These are phyloP conservation scores for Hysterium pulicare DNA, from an alignment of 2,329 filamentous ascomycete genomes.

Conservation along the genomic window DNA sequence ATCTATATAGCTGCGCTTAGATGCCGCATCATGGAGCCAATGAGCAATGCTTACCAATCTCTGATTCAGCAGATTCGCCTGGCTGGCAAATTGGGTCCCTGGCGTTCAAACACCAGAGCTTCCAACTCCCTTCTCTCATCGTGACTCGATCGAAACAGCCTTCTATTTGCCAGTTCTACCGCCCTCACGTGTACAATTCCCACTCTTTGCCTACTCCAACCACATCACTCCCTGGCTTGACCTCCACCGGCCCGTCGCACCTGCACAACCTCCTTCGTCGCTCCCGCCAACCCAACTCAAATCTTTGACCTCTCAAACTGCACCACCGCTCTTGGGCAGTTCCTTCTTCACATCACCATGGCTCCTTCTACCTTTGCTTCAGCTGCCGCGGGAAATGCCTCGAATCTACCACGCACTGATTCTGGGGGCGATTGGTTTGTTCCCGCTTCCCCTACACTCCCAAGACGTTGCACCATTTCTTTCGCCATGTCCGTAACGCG, in stretches of 20 bases:
- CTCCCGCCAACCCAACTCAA: conserved; percentile 20
- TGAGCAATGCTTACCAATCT: background rate
- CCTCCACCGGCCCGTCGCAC: conserved; percentile 14
- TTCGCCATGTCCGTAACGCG: conserved; percentile 10
- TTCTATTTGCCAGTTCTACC: conserved; percentile 19
- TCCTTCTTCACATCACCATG: conserved; percentile 32
- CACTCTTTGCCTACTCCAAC: conserved; percentile 7
- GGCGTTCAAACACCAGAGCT: conserved; percentile 9
- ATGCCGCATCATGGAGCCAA: no score
- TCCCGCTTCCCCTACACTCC: background rate
- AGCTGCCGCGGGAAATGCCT: conserved; percentile 45
- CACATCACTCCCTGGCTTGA: conserved; percentile 14
- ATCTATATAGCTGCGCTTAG: no score
- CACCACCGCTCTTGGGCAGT: conserved; percentile 19
- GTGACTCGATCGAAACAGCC: conserved; percentile 14
- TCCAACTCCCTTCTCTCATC: conserved; percentile 8
- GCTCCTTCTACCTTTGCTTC: conserved; percentile 51
- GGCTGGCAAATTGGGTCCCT: conserved; percentile 6
- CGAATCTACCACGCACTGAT: conserved; percentile 42
- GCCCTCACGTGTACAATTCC: conserved; percentile 12
- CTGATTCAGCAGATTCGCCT: conserved; percentile 10
- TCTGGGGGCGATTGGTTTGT: conserved; percentile 44
- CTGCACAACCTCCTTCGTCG: conserved; percentile 21
- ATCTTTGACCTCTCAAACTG: conserved; percentile 14
- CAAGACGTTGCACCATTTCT: conserved; percentile 1